Percentiles rank a stretch among this genome's conserved stretches.
phyloP scores from a whole-genome alignment of 192 early-diverging fungal species.

The Coemansia sp. region DNA sequence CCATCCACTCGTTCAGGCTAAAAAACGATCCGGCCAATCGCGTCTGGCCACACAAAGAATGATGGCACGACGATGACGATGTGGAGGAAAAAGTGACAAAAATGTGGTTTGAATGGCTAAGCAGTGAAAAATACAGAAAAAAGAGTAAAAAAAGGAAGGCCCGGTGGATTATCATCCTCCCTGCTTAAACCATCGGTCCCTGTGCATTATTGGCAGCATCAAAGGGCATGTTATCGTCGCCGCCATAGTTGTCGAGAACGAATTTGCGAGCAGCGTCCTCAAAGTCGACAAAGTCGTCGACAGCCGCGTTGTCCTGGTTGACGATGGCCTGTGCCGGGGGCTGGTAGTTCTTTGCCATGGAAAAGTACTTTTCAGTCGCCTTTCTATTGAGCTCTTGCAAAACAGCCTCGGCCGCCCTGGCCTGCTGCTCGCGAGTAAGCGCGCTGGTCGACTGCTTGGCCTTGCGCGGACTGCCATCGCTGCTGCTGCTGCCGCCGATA shows the following conservation, averaged over 20 bases:
- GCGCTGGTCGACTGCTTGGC: constrained; percentile 13
- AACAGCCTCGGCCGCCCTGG: constrained; percentile 36
- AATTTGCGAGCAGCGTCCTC: constrained; percentile 3
- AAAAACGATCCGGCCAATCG: constrained; percentile 3
- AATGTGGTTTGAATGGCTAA: no score
- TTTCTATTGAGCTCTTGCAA: constrained; percentile 33
- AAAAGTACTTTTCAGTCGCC: constrained; percentile 25
- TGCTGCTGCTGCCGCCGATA: constrained; percentile 19
- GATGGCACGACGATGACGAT: no score
- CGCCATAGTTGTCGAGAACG: not conserved
- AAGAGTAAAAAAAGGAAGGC: not conserved
- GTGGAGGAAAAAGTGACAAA: not conserved
- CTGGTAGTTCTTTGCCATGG: constrained; percentile 36
- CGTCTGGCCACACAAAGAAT: not conserved
- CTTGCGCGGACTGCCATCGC: not conserved
- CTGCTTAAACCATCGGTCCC: constrained; percentile 20
- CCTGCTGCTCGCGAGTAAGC: constrained; percentile 47
- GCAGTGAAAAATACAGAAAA: not conserved
- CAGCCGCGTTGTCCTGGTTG: not conserved
- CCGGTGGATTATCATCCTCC: not conserved
- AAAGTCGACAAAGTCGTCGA: constrained; percentile 5
- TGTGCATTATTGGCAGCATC: constrained; percentile 5
- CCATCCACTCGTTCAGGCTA: no score
- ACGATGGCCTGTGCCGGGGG: constrained; percentile 6
- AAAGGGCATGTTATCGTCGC: constrained; percentile 9